These are phyloP conservation scores for Amphirosellinia nigrospora DNA, from an alignment of 495 filamentous ascomycete species.

Conservation along the genomic window DNA sequence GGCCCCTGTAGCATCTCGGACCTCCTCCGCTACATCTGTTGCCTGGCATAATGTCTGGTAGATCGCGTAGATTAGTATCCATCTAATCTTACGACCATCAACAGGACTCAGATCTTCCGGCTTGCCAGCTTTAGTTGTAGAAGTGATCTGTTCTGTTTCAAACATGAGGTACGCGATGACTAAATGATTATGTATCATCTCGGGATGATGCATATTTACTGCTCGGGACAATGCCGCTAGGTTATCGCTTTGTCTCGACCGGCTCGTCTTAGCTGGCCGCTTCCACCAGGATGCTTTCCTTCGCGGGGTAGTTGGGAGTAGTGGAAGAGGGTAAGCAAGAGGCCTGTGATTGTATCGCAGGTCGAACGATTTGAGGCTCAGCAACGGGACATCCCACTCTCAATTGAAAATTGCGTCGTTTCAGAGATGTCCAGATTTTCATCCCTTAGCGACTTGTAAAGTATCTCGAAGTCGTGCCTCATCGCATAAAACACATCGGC, in stretches of 20 bases:
- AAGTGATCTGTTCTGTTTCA: conserved; percentile 51
- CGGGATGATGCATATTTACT: conserved; percentile 43
- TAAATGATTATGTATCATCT: conserved; percentile 44
- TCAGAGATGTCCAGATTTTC: conserved; percentile 48
- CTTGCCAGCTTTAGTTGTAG: conserved; percentile 44
- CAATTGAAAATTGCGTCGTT: conserved; percentile 46
- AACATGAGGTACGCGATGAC: conserved; percentile 54
- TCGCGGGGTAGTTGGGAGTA: conserved; percentile 55
- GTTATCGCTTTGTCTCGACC: conserved; percentile 42
- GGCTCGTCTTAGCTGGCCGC: conserved; percentile 39
- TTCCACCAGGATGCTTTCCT: conserved; percentile 29
- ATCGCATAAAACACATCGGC: conserved; percentile 59
- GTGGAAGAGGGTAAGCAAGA: conserved; percentile 63
- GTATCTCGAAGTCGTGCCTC: conserved; percentile 65
- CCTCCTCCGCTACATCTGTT: conserved; percentile 45
- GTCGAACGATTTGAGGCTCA: conserved; percentile 66
- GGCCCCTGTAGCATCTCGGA: conserved; percentile 40
- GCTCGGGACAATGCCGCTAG: conserved; percentile 49
- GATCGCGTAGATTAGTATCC: conserved; percentile 73
- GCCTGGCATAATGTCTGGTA: conserved; percentile 68
- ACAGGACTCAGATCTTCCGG: conserved; percentile 49
- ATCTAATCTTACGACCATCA: conserved; percentile 69
- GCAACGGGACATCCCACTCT: conserved; percentile 66
- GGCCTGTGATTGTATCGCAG: conserved; percentile 56
- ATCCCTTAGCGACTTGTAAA: conserved; percentile 69